These are phyloP conservation scores for Mucor circinelloides DNA, from an alignment of 371 early-diverging fungal species.

Conservation along the genomic window DNA sequence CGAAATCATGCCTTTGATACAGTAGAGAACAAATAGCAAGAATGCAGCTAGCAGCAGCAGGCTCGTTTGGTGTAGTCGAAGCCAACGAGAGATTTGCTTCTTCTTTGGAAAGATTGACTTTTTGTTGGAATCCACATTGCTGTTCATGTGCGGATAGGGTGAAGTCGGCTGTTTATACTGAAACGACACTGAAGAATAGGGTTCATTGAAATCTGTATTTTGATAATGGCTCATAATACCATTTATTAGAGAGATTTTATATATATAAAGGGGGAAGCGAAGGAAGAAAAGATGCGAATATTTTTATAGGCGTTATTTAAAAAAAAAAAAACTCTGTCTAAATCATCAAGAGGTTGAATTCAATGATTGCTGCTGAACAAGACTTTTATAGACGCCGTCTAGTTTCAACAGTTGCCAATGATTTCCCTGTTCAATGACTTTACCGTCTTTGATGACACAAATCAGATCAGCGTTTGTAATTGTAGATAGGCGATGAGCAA, in stretches of 20 bases:
- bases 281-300: not conserved
- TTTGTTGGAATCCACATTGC: constrained; percentile 4
- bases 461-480: constrained; percentile 79
- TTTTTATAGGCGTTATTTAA: not conserved
- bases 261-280: not conserved
- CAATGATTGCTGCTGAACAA: constrained; percentile 40
- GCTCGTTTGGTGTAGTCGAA: constrained; percentile 42
- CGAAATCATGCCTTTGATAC: constrained; percentile 36
- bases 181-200: constrained; percentile 51
- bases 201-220: constrained; percentile 35
- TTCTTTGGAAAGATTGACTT: constrained; percentile 7
- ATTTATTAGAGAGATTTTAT: constrained; percentile 1
- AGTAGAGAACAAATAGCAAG: constrained; percentile 33
- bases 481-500: constrained; percentile 77
- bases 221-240: constrained; percentile 13
- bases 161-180: constrained; percentile 50
- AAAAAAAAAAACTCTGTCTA: not conserved
- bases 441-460: constrained; percentile 73
- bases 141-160: constrained; percentile 37
- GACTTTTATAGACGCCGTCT: constrained; percentile 33
- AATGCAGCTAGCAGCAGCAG: constrained; percentile 22
- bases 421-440: constrained; percentile 80
- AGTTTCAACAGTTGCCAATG: constrained; percentile 68
- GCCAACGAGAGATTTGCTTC: constrained; percentile 23
- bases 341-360: not conserved